phyloP scores from a whole-genome alignment of 306 rosid species.

The Vigna reflexopilosa region DNA sequence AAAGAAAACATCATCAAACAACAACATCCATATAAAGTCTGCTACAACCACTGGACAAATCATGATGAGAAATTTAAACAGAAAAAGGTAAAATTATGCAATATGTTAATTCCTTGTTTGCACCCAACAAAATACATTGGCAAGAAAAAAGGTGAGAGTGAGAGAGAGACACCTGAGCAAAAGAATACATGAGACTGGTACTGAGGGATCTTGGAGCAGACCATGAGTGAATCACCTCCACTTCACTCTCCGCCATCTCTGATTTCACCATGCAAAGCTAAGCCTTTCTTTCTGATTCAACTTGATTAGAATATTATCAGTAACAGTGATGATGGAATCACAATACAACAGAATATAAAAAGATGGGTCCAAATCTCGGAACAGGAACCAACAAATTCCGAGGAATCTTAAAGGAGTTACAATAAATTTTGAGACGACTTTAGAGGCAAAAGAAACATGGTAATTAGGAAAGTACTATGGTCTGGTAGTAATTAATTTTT shows the following conservation, averaged over 20 bases:
- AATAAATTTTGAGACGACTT: not conserved
- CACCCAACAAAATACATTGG: not conserved
- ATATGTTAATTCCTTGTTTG: not conserved
- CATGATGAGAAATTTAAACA: not conserved
- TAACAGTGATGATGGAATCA: not conserved
- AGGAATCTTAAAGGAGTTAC: not conserved
- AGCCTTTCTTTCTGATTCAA: not conserved
- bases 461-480: not conserved
- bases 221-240: conserved; percentile 84
- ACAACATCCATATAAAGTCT: not conserved
- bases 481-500: not conserved
- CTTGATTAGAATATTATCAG: not conserved
- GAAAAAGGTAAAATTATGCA: not conserved
- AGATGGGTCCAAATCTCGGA: not conserved
- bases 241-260: conserved; percentile 58
- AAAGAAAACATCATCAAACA: not conserved
- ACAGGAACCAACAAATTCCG: conserved; percentile 6
- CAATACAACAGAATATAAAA: conserved; percentile 5
- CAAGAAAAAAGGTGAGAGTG: not conserved
- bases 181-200: conserved; percentile 81
- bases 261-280: not conserved
- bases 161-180: conserved; percentile 64
- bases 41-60: not conserved
- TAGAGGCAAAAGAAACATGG: not conserved
- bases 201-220: conserved; percentile 85